phyloP scores from a whole-genome alignment of 2,329 filamentous ascomycete species.

The Mycosphaerella arachidis region DNA sequence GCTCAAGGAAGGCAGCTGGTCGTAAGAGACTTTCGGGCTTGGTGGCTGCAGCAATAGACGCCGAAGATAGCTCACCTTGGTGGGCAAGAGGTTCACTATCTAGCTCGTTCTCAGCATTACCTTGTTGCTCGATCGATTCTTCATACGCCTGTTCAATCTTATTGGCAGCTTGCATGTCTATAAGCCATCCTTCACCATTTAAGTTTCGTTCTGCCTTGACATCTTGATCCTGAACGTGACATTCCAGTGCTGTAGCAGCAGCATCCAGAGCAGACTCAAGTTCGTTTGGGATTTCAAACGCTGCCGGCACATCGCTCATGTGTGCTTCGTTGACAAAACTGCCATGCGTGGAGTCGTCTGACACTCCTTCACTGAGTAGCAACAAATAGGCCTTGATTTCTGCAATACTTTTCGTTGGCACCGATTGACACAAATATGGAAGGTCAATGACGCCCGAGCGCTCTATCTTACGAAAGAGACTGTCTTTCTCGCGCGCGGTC shows the following conservation, averaged over 20 bases:
- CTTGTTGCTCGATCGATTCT: constrained; percentile 20
- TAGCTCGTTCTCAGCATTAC: constrained; percentile 10
- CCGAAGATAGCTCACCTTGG: background rate
- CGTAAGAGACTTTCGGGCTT: constrained; percentile 51
- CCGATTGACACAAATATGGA: constrained; percentile 55
- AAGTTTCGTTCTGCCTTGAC: constrained; percentile 54
- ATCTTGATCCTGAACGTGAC: constrained; percentile 61
- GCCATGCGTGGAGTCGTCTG: constrained; percentile 10
- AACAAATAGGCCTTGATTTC: constrained; percentile 69
- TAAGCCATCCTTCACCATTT: constrained; percentile 63
- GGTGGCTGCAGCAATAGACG: background rate
- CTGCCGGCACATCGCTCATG: constrained; percentile 63
- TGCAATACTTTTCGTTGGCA: constrained; percentile 67
- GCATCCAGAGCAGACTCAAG: constrained; percentile 64
- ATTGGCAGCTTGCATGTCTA: constrained; percentile 44
- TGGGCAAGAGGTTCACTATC: background rate
- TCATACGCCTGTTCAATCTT: constrained; percentile 27
- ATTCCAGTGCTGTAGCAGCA: constrained; percentile 61
- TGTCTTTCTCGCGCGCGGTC: constrained; percentile 65
- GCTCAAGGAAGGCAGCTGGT: constrained; percentile 55
- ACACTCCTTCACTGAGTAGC: constrained; percentile 52
- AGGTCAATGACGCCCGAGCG: constrained; percentile 62
- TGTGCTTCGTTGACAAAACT: constrained; percentile 24
- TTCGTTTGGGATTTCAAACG: constrained; percentile 63
- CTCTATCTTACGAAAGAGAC: constrained; percentile 62